Evolutionary conservation across 2,329 filamentous ascomycete species (phyloP), one percentile per base, ranked within the genome.

Genomic region (Camptophora hylomeconis): DNA sequence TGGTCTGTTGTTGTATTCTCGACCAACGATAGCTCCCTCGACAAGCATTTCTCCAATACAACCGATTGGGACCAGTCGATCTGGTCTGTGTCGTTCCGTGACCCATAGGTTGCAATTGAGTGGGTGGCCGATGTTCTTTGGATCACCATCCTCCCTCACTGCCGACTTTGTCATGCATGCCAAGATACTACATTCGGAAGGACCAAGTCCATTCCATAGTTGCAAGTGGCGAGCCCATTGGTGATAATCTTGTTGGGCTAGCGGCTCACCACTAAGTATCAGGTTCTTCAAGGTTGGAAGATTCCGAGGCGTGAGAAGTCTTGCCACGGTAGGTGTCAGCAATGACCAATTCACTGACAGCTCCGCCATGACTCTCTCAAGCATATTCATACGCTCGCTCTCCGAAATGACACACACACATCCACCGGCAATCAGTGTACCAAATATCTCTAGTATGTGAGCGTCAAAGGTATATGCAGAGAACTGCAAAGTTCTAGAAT

Each of bases 241-340:
- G n/a, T 39, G 39, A 3, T 45, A 32, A 24, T 46, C 42, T 16
- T 39, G 36, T 9, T 33, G 30, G 10, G 41, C 31, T 7, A 44
- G 30, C 5, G 41, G 32, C 31, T 52, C 47, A 4, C 48, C 49
- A 7, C 39, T 46, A 2, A 49, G 24, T 4, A 46, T 35, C 50
- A 69, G 42, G 0, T 51, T 52, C 30, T 52, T 58, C 20, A 69
- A 40, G 1, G 49, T 53, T 2, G 61, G 60, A 2, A 68, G 53
- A 8, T 50, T 52, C 18, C 52, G 47, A 0, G 60, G 61, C 5
- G 55, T 49, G 1, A 69, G 33, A 1, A 60, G 53, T 12, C 56
- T 53, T 1, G 69, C 67, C n/a, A 78, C 58, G 0, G 69, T 60
- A 2, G 72, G 67, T 1, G 74, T 76, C 38, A 73, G 59, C 39